phyloP scores from a whole-genome alignment of 768 basidiomycete species.

The Mycena galopus region DNA sequence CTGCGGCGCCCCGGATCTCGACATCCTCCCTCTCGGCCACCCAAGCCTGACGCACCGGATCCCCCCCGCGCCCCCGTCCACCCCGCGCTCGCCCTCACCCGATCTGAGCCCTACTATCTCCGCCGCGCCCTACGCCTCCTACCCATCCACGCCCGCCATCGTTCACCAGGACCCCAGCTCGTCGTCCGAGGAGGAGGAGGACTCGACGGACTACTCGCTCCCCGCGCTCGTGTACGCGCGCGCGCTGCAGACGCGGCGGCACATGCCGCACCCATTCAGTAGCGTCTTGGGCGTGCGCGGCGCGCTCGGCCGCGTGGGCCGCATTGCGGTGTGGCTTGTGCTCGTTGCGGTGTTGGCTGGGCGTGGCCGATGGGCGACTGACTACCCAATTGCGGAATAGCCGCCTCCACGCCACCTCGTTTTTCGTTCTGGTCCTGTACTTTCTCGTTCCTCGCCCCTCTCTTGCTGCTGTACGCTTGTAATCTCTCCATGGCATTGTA shows the following conservation, averaged over 20 bases:
- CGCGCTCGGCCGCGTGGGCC: neutral
- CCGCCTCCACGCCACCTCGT: too few species aligned
- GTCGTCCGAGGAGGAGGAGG: conserved; percentile 1
- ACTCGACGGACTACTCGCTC: conserved; percentile 15
- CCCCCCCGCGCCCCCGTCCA: conserved; percentile 1
- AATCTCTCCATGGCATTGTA: too few species aligned
- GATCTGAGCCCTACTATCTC: too few species aligned
- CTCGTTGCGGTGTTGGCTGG: conserved; percentile 11
- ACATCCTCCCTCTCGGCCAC: neutral
- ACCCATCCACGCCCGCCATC: neutral
- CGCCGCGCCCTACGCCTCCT: neutral
- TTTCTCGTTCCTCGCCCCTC: too few species aligned
- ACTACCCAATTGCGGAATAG: too few species aligned
- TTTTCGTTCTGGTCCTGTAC: too few species aligned
- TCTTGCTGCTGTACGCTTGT: too few species aligned
- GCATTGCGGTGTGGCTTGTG: neutral
- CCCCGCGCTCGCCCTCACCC: neutral
- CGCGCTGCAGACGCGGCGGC: conserved; percentile 9
- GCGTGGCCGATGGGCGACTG: conserved; percentile 18
- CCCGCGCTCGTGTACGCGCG: conserved; percentile 12
- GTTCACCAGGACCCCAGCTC: neutral
- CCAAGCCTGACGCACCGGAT: too few species aligned
- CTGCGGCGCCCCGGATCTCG: neutral
- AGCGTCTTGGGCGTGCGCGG: conserved; percentile 4
- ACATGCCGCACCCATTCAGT: conserved; percentile 6